phyloP scores from a whole-genome alignment of 768 basidiomycete genomes.

The Leucocoprinus sp. region DNA sequence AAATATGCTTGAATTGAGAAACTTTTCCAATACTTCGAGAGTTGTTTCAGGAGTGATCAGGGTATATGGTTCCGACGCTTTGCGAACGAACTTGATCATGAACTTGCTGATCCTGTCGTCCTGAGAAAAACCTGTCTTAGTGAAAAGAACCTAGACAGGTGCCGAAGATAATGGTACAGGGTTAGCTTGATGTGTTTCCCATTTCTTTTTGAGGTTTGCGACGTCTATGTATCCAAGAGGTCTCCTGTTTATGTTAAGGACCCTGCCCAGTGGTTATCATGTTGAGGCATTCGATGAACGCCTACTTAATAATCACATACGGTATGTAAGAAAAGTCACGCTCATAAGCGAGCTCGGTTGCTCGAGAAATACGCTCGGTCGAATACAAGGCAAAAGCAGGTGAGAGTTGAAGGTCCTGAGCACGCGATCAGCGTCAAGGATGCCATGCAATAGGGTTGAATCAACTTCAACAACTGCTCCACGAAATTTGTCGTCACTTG shows the following conservation, averaged over 20 bases:
- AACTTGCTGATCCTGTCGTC: conserved; percentile 61
- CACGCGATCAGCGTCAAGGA: not conserved
- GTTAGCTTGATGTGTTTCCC: conserved; percentile 65
- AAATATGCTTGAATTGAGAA: conserved; percentile 65
- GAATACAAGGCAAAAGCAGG: conserved; percentile 80
- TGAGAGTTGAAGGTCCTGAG: conserved; percentile 69
- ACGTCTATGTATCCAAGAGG: conserved; percentile 86
- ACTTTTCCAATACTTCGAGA: conserved; percentile 73
- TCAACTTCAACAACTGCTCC: conserved; percentile 87
- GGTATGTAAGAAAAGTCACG: conserved; percentile 93
- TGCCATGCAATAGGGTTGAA: not conserved
- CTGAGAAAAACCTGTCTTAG: no score
- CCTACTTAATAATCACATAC: conserved; percentile 38
- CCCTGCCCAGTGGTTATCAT: conserved; percentile 33
- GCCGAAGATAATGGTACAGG: conserved; percentile 42
- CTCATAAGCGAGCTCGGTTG: conserved; percentile 85
- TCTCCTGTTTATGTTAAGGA: conserved; percentile 61
- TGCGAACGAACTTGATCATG: conserved; percentile 71
- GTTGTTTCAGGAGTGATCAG: conserved; percentile 76
- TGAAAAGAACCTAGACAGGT: no score
- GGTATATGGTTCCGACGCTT: conserved; percentile 57
- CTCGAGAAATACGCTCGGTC: conserved; percentile 62
- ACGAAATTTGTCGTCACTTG: conserved; percentile 52
- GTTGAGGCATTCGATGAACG: not conserved
- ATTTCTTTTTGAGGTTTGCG: conserved; percentile 61